Base-by-base conservation (phyloP, 352 stramenopile species). In the Globisporangium camurandrum region DNA sequence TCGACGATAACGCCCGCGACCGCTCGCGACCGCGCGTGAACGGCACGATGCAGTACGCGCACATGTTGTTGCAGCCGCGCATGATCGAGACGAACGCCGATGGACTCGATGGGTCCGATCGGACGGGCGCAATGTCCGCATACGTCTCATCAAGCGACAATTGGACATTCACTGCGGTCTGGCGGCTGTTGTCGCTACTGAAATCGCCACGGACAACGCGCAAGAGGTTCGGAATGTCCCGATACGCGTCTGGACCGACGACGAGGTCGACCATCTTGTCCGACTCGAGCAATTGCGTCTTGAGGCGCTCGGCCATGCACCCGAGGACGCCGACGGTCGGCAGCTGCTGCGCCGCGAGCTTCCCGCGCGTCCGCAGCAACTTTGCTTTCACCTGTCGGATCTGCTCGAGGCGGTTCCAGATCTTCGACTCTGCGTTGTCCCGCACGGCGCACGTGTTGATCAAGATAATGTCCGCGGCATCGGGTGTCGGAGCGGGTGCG, bases 51-150 rank as follows among this genome's bases (percentile, higher is more conserved):
- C 97, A 99, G 76, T 99, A 99, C 16, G 85, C 97, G 72, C 97
- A 99, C 86, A 99, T 99, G 69, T 99, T 99, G 69, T 99, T 99
- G 72, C 97, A 99, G 53, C 97, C 97, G 42, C 97, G 77, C 95
- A 99, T 99, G 63, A 99, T 98, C 12, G 88, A 98, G 14, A 99
- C 88, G 67, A 98, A 99, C 6, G 96, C 94, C 37, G 96, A 88
- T 22, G 88, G 88, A 40, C 67, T 83, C 61, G 75, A 49, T 23
- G 76, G 71, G 71, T 95, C 82, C 2, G 72, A 71, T 16, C 97
- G 83, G 46, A 99, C 82, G 1, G 97, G 96, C 14, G 84, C 77
- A 52, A 99, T 98, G 65, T 99, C 97, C 16, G 95, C 95, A 69
- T 99, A 99, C 4, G 96, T 99, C 75, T 99, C 97, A 42, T 98